A percentile compares a stretch with the other conserved stretches of the same genome.
Conservation (phyloP, 2,329 filamentous ascomycete species). For the Teratosphaeria nubilosa region DNA sequence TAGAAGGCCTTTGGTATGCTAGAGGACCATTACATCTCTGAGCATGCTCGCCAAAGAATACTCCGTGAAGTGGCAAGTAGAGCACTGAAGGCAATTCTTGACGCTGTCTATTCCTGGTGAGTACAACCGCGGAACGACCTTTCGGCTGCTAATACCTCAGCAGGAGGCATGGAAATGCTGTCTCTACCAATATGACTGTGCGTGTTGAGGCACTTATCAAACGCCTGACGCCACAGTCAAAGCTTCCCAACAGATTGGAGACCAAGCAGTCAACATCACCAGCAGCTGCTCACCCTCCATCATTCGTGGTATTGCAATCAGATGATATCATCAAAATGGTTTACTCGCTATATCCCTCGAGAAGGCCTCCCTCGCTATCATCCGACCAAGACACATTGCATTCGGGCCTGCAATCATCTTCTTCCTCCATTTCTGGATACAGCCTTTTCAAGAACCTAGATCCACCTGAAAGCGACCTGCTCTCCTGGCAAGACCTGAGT, state of each 20-base stretch:
- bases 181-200: constrained; percentile 51
- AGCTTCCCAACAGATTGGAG: not conserved
- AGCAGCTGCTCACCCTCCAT: not conserved
- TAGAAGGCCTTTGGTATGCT: constrained; percentile 52
- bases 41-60: constrained; percentile 72
- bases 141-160: not conserved
- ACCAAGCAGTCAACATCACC: not conserved
- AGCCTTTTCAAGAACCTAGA: constrained; percentile 36
- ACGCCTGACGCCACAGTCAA: constrained; percentile 42
- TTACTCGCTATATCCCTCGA: constrained; percentile 73
- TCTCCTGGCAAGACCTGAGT: not conserved
- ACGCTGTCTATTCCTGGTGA: constrained; percentile 61
- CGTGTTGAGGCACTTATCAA: constrained; percentile 64
- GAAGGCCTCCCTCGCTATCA: constrained; percentile 50
- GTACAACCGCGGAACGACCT: constrained; percentile 20
- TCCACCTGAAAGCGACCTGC: not conserved
- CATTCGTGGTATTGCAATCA: constrained; percentile 43
- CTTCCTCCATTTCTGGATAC: constrained; percentile 40
- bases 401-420: constrained; percentile 36
- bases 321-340: constrained; percentile 73
- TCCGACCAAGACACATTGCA: constrained; percentile 38
- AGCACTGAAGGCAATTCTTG: constrained; percentile 68
- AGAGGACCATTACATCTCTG: constrained; percentile 83
- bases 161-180: constrained; percentile 51
- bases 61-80: constrained; percentile 66